These are phyloP conservation scores for Serendipita vermifera DNA, from an alignment of 768 basidiomycete species.

Conservation along the genomic window DNA sequence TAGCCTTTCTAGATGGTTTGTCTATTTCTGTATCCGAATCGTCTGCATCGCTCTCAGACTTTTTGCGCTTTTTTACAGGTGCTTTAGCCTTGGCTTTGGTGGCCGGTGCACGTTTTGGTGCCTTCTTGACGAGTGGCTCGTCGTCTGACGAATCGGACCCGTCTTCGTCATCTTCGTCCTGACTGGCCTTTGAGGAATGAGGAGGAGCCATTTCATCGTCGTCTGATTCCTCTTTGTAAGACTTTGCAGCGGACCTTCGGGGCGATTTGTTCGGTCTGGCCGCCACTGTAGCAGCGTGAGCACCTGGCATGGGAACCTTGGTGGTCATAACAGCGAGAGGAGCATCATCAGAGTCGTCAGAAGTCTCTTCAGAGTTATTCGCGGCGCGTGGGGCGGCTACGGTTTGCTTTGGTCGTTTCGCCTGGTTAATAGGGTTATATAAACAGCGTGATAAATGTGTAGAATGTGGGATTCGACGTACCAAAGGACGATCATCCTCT, in stretches of 20 bases:
- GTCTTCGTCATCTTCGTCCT: conserved; percentile 25
- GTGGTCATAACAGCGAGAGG: conserved; percentile 3
- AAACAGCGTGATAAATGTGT: background rate
- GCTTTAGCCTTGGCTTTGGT: conserved; percentile 15
- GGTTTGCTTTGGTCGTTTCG: conserved; percentile 9
- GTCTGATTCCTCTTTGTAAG: conserved; percentile 16
- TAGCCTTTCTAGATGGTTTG: conserved; percentile 14
- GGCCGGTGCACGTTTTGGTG: conserved; percentile 25
- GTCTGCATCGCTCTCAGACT: background rate
- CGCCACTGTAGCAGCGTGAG: conserved; percentile 18
- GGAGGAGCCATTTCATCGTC: conserved; percentile 22
- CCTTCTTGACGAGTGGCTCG: conserved; percentile 31
- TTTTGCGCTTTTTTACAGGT: conserved; percentile 29
- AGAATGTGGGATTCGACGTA: background rate
- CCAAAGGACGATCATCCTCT: conserved; percentile 11
- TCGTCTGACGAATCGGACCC: conserved; percentile 31
- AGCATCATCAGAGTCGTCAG: conserved; percentile 10
- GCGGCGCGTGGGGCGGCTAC: background rate
- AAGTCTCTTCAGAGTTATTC: background rate
- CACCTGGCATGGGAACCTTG: conserved; percentile 30
- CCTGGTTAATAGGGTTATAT: conserved; percentile 1
- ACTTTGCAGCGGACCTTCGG: conserved; percentile 30
- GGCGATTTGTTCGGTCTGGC: conserved; percentile 22
- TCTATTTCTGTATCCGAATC: conserved; percentile 5
- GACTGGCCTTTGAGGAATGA: conserved; percentile 12